Conservation (phyloP, 2,329 filamentous ascomycete species). For the Ophiosphaerella korrae region DNA sequence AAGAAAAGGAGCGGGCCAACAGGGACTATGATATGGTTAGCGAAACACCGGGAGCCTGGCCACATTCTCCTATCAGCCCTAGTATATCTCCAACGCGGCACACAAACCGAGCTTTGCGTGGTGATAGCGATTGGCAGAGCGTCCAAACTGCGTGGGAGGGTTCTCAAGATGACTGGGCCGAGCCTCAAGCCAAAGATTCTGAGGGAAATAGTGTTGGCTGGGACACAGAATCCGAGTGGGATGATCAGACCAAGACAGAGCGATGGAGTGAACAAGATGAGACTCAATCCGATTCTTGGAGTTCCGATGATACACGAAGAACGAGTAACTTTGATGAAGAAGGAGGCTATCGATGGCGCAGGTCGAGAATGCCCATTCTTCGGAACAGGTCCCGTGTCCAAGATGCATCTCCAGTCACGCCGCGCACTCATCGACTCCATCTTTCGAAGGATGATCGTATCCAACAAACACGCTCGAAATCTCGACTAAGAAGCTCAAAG, state of each 20-base stretch:
- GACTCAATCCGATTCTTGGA: conserved; percentile 22
- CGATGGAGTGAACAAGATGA: conserved; percentile 19
- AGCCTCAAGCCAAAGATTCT: conserved; percentile 4
- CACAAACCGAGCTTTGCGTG: background rate
- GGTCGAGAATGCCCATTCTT: background rate
- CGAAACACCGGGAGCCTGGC: conserved; percentile 34
- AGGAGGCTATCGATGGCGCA: conserved; percentile 1
- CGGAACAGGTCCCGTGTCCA: background rate
- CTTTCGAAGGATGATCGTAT: background rate
- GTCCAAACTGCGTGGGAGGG: conserved; percentile 6
- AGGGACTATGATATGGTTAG: conserved; percentile 5
- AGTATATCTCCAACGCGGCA: background rate
- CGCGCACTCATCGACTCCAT: background rate
- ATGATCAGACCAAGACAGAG: conserved; percentile 8
- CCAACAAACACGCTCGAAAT: conserved; percentile 4
- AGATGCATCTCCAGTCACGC: background rate
- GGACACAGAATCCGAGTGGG: conserved; percentile 10
- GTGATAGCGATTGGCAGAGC: background rate
- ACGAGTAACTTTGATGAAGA: conserved; percentile 1
- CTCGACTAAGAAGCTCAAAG: background rate
- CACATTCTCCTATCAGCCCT: conserved; percentile 14
- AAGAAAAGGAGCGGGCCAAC: background rate
- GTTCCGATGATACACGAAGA: conserved; percentile 22
- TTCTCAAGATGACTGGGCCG: conserved; percentile 5
- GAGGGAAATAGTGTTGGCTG: conserved; percentile 15